Evolutionary conservation across 306 rosid species (phyloP).

Genomic region (Cicer judaicum): DNA sequence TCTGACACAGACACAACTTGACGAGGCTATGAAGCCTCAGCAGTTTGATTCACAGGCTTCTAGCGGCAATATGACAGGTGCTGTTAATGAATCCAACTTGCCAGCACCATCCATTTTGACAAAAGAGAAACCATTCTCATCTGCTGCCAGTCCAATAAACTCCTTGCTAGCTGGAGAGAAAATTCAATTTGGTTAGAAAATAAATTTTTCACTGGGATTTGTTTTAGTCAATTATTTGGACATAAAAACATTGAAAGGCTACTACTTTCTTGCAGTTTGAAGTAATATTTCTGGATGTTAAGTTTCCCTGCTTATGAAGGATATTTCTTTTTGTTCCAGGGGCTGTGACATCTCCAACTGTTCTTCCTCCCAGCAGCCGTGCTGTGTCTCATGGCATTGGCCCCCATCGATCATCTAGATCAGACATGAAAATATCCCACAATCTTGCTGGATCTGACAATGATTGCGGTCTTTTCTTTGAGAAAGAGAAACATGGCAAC

Average conservation of each 20-base stretch:
- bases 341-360: slow-evolving; percentile 94
- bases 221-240: slow-evolving; percentile 28
- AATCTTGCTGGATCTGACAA: slow-evolving; percentile 66
- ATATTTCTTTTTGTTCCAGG: slow-evolving; percentile 56
- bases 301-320: slow-evolving; percentile 28
- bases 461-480: slow-evolving; percentile 72
- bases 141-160: slow-evolving; percentile 77
- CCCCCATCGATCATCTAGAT: slow-evolving; percentile 62
- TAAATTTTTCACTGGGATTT: slow-evolving; percentile 14
- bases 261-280: slow-evolving; percentile 20
- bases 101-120: slow-evolving; percentile 74
- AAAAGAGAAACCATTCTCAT: slow-evolving; percentile 69
- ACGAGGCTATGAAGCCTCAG: slow-evolving; percentile 92
- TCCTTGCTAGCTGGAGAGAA: slow-evolving; percentile 98
- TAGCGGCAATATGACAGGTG: slow-evolving; percentile 58
- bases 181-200: slow-evolving; percentile 92
- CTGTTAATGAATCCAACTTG: slow-evolving; percentile 65
- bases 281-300: slow-evolving; percentile 35
- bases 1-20: slow-evolving; percentile 90
- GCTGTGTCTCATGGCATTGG: slow-evolving; percentile 73
- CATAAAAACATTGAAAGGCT: slow-evolving; percentile 7
- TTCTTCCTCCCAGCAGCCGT: slow-evolving; percentile 69
- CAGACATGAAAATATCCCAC: slow-evolving; percentile 70
- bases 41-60: slow-evolving; percentile 77
- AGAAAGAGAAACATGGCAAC: slow-evolving; percentile 68